phyloP scores from a whole-genome alignment of 257 asterid genomes.

The Striga asiatica region DNA sequence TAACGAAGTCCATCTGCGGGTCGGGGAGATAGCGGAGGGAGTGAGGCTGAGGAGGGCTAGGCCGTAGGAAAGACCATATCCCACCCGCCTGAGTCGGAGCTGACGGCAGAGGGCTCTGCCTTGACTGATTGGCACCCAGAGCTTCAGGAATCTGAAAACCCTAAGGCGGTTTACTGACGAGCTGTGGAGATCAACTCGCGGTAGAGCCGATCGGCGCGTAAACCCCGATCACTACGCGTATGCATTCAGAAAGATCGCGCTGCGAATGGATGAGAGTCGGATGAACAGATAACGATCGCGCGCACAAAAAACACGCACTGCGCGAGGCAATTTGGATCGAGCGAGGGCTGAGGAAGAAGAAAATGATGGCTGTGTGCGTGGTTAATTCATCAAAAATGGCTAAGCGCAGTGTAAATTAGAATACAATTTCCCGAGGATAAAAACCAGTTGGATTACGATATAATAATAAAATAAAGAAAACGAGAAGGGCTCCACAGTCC shows the following conservation, averaged over 20 bases:
- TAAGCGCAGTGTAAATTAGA: no score
- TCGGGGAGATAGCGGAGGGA: conserved; percentile 70
- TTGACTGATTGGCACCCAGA: conserved; percentile 99
- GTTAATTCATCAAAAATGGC: no score
- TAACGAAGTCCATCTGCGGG: conserved; percentile 70
- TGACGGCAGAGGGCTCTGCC: conserved; percentile 81
- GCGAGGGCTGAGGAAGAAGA: background rate
- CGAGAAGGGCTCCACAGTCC: no score
- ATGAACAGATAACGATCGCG: background rate
- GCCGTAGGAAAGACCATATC: conserved; percentile 77
- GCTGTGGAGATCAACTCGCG: conserved; percentile 19
- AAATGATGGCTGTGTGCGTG: no score
- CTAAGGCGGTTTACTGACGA: conserved; percentile 19
- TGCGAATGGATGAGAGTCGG: background rate
- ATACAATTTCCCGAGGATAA: no score
- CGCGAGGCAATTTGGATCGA: no score
- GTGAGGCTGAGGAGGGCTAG: conserved; percentile 55
- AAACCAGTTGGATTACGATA: no score
- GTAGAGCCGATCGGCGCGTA: conserved; percentile 19
- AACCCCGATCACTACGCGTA: conserved; percentile 23
- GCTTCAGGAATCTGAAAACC: conserved; percentile 53
- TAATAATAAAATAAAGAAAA: no score
- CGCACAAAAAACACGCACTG: no score
- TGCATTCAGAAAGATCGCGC: conserved; percentile 14
- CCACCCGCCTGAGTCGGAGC: conserved; percentile 76